phyloP scores from a whole-genome alignment of 305 asterid genomes.

The Rubia peregrina region DNA sequence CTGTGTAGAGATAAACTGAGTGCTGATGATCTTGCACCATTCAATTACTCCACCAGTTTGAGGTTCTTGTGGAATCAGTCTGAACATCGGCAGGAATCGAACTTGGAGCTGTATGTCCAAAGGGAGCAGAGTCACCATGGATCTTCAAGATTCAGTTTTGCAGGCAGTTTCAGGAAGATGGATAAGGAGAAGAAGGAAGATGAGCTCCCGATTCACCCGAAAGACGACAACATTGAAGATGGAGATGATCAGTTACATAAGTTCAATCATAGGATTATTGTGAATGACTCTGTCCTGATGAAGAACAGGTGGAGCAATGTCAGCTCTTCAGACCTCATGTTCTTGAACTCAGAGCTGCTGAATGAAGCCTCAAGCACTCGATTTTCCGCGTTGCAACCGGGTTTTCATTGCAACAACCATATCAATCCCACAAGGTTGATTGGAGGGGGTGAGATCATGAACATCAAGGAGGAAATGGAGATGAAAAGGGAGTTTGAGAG shows the following conservation, averaged over 20 bases:
- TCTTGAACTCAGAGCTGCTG: constrained; percentile 56
- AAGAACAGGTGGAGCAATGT: constrained; percentile 77
- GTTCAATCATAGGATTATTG: constrained; percentile 45
- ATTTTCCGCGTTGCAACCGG: constrained; percentile 20
- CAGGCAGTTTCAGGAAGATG: constrained; percentile 33
- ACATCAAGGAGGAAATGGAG: constrained; percentile 52
- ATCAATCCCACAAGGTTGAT: constrained; percentile 8
- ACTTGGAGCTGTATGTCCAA: constrained; percentile 44
- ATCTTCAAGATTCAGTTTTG: constrained; percentile 40
- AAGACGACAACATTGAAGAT: constrained; percentile 11
- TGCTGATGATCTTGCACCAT: constrained; percentile 37
- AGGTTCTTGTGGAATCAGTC: constrained; percentile 34
- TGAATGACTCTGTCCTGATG: constrained; percentile 39
- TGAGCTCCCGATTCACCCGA: constrained; percentile 35
- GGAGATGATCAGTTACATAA: constrained; percentile 24
- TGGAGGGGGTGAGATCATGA: constrained; percentile 27
- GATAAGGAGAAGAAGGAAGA: constrained; percentile 30
- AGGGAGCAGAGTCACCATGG: constrained; percentile 37
- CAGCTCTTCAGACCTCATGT: constrained; percentile 51
- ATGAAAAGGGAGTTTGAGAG: constrained; percentile 39
- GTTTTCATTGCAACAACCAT: constrained; percentile 11
- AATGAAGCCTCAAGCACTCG: constrained; percentile 28
- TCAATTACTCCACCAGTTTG: constrained; percentile 34
- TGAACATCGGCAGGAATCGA: constrained; percentile 29
- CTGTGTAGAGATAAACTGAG: constrained; percentile 54